Evolutionary conservation across 75 land plant species (phyloP), one percentile per base, ranked within the genome.

Genomic region (Cupressus sempervirens): DNA sequence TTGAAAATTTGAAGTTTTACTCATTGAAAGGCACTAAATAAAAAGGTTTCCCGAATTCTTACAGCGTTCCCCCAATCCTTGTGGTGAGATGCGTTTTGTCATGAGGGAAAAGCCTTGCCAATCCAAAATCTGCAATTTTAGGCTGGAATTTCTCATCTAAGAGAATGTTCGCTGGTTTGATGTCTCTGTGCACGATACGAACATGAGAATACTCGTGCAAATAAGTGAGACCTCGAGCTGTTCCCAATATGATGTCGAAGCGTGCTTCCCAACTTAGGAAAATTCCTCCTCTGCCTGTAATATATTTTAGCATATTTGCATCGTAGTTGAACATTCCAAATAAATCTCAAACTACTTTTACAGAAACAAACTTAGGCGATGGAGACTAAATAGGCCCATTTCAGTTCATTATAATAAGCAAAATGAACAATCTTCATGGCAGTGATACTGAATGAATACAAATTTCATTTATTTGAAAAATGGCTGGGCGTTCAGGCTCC

Each of bases 71-170:
- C 23, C 89, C 90, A 41, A 89, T 86, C 48, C 85, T 84, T 36
- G 90, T 89, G 54, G 89, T 89, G 15, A 86, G 86, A 85, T 89
- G 90, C 1, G 89, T 89, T 67, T 85, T 86, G 30, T 86, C 80
- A 48, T 87, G 81, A 18, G 52, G 45, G 70, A 84, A 74, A 20
- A 84, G 80, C 14, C 83, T 54, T 23, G 86, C 86, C 34, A 86
- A 30, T 35, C 86, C 86, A 54, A 86, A 86, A 58, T 86, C 86
- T n/a, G 84, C 86, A 29, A 86, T 86, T 81, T 86, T 86, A 15
- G 86, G 85, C 29, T 65, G 68, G 29, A 65, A 65, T n/a, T 88
- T 84, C 0, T 84, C 86, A 54, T 91, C 92, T 9, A 91, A 75
- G 34, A 91, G 85, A 73, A 91, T 84, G 56, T 85, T 88, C 16